Conservation (phyloP, 805 yeast species). For the Lachancea meyersii region DNA sequence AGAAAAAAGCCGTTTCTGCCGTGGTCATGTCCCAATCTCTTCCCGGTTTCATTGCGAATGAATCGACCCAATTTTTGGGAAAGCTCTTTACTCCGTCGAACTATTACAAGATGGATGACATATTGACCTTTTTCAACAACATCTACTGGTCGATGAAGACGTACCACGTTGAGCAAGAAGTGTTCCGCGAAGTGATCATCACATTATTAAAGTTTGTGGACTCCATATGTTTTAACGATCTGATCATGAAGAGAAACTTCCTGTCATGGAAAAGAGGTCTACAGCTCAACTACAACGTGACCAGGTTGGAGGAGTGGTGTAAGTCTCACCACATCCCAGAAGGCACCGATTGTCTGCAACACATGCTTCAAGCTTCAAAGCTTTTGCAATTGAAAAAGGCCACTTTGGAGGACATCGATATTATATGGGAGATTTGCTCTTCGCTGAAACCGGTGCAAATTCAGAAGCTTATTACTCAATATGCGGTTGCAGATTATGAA, state of each 20-base stretch:
- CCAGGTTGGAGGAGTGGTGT: conserved; percentile 98
- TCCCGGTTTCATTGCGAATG: conserved; percentile 92
- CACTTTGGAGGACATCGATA: conserved; percentile 81
- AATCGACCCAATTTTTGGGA: conserved; percentile 68
- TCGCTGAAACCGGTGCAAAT: conserved; percentile 92
- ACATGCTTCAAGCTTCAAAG: conserved; percentile 88
- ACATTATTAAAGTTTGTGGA: conserved; percentile 84
- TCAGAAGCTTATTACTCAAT: conserved; percentile 84
- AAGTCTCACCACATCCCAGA: conserved; percentile 87
- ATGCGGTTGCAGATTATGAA: conserved; percentile 90
- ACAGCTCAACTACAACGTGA: conserved; percentile 92
- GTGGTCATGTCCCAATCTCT: conserved; percentile 89
- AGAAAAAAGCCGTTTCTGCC: conserved; percentile 90
- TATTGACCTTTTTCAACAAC: conserved; percentile 79
- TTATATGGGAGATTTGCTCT: conserved; percentile 91
- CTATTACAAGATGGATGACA: conserved; percentile 89
- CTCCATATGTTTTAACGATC: conserved; percentile 89
- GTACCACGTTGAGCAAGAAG: conserved; percentile 79
- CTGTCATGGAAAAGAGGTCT: conserved; percentile 96
- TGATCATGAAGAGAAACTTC: conserved; percentile 90
- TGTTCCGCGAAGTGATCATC: conserved; percentile 73
- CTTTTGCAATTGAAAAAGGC: conserved; percentile 86
- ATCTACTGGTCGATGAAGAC: conserved; percentile 92
- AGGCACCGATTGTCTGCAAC: conserved; percentile 76
- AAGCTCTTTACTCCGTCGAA: conserved; percentile 70